Percentiles rank a stretch among this genome's conserved stretches.
Conservation (phyloP, 495 filamentous ascomycete genomes). For the Annulohypoxylon bovei region DNA sequence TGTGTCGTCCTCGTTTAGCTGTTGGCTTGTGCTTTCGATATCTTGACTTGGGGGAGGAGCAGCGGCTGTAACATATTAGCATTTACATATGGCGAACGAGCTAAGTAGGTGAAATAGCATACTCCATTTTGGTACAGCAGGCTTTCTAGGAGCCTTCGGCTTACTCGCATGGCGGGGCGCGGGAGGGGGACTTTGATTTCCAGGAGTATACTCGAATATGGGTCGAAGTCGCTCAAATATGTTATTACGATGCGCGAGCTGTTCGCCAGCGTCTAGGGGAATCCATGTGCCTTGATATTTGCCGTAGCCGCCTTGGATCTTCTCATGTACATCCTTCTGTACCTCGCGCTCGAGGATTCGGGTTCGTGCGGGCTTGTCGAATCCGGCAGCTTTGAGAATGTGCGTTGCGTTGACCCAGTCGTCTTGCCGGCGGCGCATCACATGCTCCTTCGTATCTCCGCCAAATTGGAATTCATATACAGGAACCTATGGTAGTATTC, state of each 20-base stretch:
- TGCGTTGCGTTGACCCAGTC: slow-evolving; percentile 97
- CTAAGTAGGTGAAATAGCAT: slow-evolving; percentile 39
- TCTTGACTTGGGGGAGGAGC: slow-evolving; percentile 40
- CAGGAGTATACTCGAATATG: slow-evolving; percentile 90
- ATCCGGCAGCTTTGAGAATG: slow-evolving; percentile 80
- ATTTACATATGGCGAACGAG: background rate
- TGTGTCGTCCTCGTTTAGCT: slow-evolving; percentile 82
- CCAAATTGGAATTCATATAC: slow-evolving; percentile 89
- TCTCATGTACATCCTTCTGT: slow-evolving; percentile 94
- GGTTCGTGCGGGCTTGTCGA: slow-evolving; percentile 88
- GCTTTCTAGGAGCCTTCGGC: slow-evolving; percentile 72
- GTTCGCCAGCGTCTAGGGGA: slow-evolving; percentile 80
- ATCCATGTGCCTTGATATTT: slow-evolving; percentile 99
- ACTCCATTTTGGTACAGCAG: slow-evolving; percentile 65
- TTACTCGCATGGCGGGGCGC: slow-evolving; percentile 91
- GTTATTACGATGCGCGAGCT: slow-evolving; percentile 84
- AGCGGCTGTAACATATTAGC: slow-evolving; percentile 43
- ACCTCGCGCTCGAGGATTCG: slow-evolving; percentile 96
- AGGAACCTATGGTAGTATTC: slow-evolving; percentile 73
- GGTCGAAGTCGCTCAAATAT: slow-evolving; percentile 81
- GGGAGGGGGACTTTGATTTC: slow-evolving; percentile 86
- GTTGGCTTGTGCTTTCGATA: slow-evolving; percentile 59
- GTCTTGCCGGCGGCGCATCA: slow-evolving; percentile 91
- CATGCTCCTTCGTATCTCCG: slow-evolving; percentile 71
- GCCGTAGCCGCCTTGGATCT: slow-evolving; percentile 97